Evolutionary conservation across 2,329 filamentous ascomycete genomes (phyloP).

Genomic region (Fusarium albosuccineum): DNA sequence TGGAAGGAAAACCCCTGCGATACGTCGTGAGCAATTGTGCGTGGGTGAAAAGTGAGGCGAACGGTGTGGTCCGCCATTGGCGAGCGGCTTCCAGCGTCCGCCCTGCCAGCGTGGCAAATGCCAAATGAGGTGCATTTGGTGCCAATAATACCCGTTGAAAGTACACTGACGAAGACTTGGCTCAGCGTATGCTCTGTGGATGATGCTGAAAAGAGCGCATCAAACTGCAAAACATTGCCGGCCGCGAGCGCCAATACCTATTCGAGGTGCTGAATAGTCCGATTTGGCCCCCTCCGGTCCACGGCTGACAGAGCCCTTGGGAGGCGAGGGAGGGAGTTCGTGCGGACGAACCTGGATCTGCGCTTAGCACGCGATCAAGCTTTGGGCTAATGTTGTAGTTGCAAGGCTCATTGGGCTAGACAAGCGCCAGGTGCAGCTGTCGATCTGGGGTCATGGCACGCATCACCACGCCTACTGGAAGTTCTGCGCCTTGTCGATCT

Average conservation of each 20-base stretch:
- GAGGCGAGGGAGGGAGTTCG: constrained; percentile 3
- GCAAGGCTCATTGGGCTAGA: constrained; percentile 31
- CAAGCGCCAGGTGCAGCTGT: constrained; percentile 39
- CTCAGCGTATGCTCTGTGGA: constrained; percentile 12
- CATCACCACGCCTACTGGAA: constrained; percentile 19
- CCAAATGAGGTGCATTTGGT: constrained; percentile 40
- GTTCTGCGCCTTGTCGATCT: constrained; percentile 37
- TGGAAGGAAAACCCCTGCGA: constrained; percentile 44
- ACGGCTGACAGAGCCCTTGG: background rate
- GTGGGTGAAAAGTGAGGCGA: constrained; percentile 47
- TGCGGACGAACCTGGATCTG: constrained; percentile 38
- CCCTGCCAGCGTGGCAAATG: constrained; percentile 49
- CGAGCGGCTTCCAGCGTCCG: constrained; percentile 40
- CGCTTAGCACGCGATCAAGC: constrained; percentile 36
- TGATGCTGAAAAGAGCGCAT: constrained; percentile 19
- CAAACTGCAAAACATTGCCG: constrained; percentile 13
- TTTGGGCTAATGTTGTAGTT: constrained; percentile 10
- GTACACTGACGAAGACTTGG: constrained; percentile 13
- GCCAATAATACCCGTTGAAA: constrained; percentile 25
- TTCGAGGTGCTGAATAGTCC: background rate
- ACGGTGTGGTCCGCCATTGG: constrained; percentile 46
- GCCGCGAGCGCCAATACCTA: constrained; percentile 27
- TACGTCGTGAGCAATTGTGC: constrained; percentile 36
- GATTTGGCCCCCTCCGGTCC: background rate
- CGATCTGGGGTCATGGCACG: constrained; percentile 28